Evolutionary conservation across 2,329 filamentous ascomycete genomes (phyloP).

Genomic region (Thielaviopsis punctulata): DNA sequence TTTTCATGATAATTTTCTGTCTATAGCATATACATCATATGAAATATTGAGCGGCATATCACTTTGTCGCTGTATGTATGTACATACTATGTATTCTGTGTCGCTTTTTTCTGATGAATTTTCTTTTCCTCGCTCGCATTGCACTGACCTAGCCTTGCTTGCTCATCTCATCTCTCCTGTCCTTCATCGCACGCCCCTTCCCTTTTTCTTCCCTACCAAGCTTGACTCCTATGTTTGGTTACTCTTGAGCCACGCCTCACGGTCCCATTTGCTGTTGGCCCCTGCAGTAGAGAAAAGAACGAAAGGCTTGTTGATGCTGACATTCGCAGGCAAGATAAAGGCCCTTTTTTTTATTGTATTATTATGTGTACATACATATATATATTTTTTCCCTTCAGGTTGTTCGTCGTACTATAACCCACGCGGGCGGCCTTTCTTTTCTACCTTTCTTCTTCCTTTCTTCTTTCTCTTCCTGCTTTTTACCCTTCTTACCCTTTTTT

Average conservation of each 20-base stretch:
- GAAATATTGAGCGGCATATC: background rate
- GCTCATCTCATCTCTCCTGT: background rate
- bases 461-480: background rate
- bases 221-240: background rate
- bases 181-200: background rate
- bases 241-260: constrained; percentile 8
- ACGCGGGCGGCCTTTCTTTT: background rate
- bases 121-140: background rate
- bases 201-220: background rate
- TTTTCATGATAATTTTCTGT: too few relatives aligned
- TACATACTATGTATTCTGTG: too few relatives aligned
- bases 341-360: constrained; percentile 5
- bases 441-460: background rate
- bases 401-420: background rate
- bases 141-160: background rate
- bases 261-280: constrained; percentile 7
- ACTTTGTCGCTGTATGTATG: background rate
- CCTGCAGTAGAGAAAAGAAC: constrained; percentile 4
- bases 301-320: constrained; percentile 2
- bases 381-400: too few relatives aligned
- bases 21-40: background rate
- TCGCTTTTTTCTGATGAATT: background rate
- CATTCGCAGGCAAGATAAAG: background rate
- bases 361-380: too few relatives aligned
- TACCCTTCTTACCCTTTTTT: background rate